phyloP scores from a whole-genome alignment of 306 rosid genomes.

The Astragalus membranaceus region DNA sequence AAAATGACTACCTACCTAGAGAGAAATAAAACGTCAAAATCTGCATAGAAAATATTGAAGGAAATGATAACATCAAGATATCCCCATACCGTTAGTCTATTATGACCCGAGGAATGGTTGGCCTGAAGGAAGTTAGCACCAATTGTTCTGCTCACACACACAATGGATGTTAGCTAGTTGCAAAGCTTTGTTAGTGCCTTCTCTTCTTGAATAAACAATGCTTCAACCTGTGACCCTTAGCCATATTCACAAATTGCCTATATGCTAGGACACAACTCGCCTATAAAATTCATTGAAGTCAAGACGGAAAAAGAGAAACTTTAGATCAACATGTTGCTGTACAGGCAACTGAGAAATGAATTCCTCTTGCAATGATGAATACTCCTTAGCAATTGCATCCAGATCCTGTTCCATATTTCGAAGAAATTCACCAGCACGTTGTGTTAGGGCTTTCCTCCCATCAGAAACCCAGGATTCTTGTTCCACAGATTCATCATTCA shows the following conservation, averaged over 20 bases:
- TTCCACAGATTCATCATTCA: slow-evolving; percentile 35
- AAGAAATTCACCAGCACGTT: slow-evolving; percentile 83
- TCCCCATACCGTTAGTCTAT: slow-evolving; percentile 43
- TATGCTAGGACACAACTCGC: slow-evolving; percentile 47
- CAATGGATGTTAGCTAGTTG: slow-evolving; percentile 22
- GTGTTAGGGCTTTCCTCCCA: slow-evolving; percentile 86
- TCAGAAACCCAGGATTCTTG: slow-evolving; percentile 75
- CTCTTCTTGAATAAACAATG: slow-evolving; percentile 20
- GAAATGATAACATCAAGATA: background rate
- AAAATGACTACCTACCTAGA: slow-evolving; percentile 33
- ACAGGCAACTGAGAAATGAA: slow-evolving; percentile 92
- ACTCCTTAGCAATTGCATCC: slow-evolving; percentile 69
- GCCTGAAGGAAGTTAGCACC: slow-evolving; percentile 42
- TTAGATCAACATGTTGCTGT: slow-evolving; percentile 93
- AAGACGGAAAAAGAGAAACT: slow-evolving; percentile 93
- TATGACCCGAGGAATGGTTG: slow-evolving; percentile 19
- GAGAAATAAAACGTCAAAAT: slow-evolving; percentile 10
- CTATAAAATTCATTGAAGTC: slow-evolving; percentile 89
- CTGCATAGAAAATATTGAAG: background rate
- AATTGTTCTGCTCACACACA: slow-evolving; percentile 27
- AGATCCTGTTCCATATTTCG: slow-evolving; percentile 70
- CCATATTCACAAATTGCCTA: slow-evolving; percentile 28
- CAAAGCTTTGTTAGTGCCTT: slow-evolving; percentile 25
- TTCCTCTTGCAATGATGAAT: slow-evolving; percentile 76
- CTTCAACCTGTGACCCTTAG: slow-evolving; percentile 22